These are phyloP conservation scores for Diatrype stigma DNA, from an alignment of 2,329 filamentous ascomycete genomes.

Conservation along the genomic window DNA sequence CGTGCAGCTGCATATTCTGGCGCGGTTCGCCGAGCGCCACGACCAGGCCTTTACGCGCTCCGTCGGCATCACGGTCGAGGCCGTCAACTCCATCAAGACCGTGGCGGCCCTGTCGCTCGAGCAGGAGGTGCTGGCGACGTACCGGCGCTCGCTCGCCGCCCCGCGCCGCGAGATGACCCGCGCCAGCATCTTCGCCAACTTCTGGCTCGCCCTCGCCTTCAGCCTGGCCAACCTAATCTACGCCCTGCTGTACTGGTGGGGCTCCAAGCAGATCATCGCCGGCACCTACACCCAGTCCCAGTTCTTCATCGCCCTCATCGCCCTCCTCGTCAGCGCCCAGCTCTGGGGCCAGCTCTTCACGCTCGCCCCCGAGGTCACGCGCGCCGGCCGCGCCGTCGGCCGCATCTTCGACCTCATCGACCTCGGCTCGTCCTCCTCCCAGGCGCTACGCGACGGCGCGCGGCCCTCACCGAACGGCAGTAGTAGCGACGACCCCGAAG, in stretches of 20 bases:
- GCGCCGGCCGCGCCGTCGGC: conserved; percentile 57
- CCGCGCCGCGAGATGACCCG: conserved; percentile 51
- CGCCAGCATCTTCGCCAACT: conserved; percentile 48
- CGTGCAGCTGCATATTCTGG: conserved; percentile 61
- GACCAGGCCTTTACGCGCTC: conserved; percentile 61
- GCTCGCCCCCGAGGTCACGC: conserved; percentile 69
- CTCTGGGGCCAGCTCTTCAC: conserved; percentile 72
- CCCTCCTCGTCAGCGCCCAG: conserved; percentile 69
- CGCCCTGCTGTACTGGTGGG: conserved; percentile 78
- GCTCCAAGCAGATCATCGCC: conserved; percentile 62
- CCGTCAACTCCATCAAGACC: conserved; percentile 62
- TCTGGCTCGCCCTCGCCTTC: conserved; percentile 58
- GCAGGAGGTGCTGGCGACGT: conserved; percentile 47
- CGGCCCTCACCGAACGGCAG: no score
- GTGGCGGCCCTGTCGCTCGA: conserved; percentile 53
- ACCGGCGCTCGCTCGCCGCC: conserved; percentile 44
- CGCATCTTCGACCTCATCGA: conserved; percentile 51
- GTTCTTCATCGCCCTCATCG: conserved; percentile 72
- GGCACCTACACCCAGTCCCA: conserved; percentile 61
- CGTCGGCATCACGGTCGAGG: conserved; percentile 62
- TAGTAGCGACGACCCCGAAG: conserved; percentile 26
- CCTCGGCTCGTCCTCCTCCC: conserved; percentile 31
- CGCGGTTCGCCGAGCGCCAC: conserved; percentile 59
- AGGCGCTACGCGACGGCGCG: conserved; percentile 6
- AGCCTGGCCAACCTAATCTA: conserved; percentile 64